Evolutionary conservation across 2,329 filamentous ascomycete genomes (phyloP).

Genomic region (Fusarium caatingaense): DNA sequence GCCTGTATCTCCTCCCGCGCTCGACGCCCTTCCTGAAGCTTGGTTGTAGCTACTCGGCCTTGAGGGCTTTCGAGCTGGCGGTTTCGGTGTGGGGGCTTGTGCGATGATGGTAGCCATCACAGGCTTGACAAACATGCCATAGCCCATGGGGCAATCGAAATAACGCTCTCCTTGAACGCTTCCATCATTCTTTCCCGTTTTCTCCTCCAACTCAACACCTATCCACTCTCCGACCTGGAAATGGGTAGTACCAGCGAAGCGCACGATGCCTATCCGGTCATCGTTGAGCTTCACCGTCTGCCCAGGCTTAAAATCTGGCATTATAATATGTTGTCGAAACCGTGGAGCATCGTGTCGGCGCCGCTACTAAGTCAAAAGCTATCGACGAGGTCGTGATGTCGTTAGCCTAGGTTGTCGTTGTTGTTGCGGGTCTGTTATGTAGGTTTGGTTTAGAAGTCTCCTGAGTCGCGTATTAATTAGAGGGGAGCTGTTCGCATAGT

Average conservation of each 20-base stretch:
- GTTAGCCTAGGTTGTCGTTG: conserved; percentile 1
- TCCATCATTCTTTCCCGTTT: conserved; percentile 92
- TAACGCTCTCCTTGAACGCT: conserved; percentile 88
- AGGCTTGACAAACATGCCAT: conserved; percentile 87
- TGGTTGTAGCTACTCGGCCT: conserved; percentile 64
- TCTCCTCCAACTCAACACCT: conserved; percentile 85
- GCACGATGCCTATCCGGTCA: conserved; percentile 79
- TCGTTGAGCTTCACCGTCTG: conserved; percentile 84
- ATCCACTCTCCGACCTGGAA: conserved; percentile 90
- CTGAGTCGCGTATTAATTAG: conserved; percentile 39
- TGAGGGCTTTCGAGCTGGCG: conserved; percentile 54
- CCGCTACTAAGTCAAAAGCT: conserved; percentile 11
- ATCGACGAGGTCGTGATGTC: conserved; percentile 1
- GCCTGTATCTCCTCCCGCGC: conserved; percentile 62
- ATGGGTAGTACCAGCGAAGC: conserved; percentile 81
- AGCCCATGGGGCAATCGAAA: conserved; percentile 82
- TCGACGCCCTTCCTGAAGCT: conserved; percentile 54
- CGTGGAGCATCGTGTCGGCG: conserved; percentile 50
- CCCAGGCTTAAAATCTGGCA: conserved; percentile 72
- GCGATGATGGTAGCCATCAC: conserved; percentile 71
- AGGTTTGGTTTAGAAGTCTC: conserved; percentile 20
- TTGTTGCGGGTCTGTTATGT: conserved; percentile 14
- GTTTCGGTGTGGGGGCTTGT: conserved; percentile 56
- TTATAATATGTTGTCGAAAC: conserved; percentile 41
- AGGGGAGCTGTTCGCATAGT: conserved; percentile 31